Percentiles rank a stretch among this genome's conserved stretches.
Evolutionary conservation across 1,284 basidiomycete genomes (phyloP).

Genomic region (Chalciporus sp.): DNA sequence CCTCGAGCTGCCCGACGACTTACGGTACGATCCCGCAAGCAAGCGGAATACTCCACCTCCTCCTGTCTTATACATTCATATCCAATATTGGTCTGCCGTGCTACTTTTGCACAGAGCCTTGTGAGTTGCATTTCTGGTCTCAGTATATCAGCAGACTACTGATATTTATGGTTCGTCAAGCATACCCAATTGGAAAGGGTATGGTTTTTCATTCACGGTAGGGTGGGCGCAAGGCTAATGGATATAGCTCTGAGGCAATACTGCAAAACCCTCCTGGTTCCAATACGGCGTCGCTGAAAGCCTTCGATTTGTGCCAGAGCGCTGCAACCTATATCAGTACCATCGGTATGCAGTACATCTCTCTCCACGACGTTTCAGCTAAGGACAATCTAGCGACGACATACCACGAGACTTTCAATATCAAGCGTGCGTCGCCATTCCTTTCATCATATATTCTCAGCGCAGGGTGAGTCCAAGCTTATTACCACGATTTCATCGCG

Average conservation of each 20-base stretch:
- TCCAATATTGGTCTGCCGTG: constrained; percentile 79
- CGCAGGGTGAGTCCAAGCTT: constrained; percentile 59
- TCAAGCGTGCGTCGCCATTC: constrained; percentile 69
- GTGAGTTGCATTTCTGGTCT: constrained; percentile 47
- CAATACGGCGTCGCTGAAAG: constrained; percentile 48
- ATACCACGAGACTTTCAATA: constrained; percentile 62
- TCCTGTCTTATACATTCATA: constrained; percentile 71
- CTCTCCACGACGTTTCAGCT: constrained; percentile 7
- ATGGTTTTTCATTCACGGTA: constrained; percentile 4
- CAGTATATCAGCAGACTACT: constrained; percentile 3
- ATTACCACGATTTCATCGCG: not conserved
- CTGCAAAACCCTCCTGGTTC: constrained; percentile 40
- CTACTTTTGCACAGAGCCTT: constrained; percentile 81
- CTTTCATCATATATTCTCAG: constrained; percentile 75
- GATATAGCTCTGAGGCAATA: constrained; percentile 43
- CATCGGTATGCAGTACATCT: constrained; percentile 48
- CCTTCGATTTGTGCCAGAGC: constrained; percentile 76
- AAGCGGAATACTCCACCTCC: constrained; percentile 57
- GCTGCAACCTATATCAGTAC: constrained; percentile 77
- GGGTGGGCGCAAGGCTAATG: not conserved
- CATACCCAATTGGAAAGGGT: constrained; percentile 72
- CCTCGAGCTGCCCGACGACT: constrained; percentile 64
- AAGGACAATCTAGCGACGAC: constrained; percentile 48
- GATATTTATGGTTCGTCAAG: constrained; percentile 36
- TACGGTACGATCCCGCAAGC: constrained; percentile 60